Base-by-base conservation (phyloP, 345 rosid genomes). In the Eucalyptus marginata region DNA sequence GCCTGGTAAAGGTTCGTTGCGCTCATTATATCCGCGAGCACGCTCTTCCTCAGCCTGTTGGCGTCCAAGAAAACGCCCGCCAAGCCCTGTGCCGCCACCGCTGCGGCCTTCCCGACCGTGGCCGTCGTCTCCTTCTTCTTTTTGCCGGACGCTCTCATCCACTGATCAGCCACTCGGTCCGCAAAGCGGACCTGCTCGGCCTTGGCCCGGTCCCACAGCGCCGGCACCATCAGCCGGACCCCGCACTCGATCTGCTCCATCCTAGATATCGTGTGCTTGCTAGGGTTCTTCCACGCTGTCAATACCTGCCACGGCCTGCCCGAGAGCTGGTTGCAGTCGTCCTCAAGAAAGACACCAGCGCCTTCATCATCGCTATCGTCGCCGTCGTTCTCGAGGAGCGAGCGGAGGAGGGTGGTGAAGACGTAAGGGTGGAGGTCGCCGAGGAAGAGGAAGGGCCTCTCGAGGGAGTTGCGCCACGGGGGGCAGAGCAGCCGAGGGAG, bases 401-500 rank as follows among this genome's bases (percentile, higher is more conserved):
- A 96, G 1, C 99, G 94, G 87, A 97, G 90, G 87, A 97, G 96
- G 87, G 95, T 95, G 49, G 97, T 96, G 93, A 96, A 94, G 87
- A 94, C 92, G 14, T 96, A 96, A 47, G 99, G 99, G 90, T 97
- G 99, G 71, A 97, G 94, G 58, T 97, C 98, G 46, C 99, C 99
- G 87, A 97, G 95, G 90, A 96, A 96, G 86, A 96, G 95, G 90
- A 96, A 96, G 50, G 99, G 97, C 7, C 89, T 92, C 88, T 96
- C 98, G 58, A 96, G 93, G 7, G 96, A 87, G 93, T 93, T 94
- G 43, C 95, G 94, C 98, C 98, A 96, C 10, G 97, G 92, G 5
- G 98, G 97, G 94, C 87, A 93, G 90, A 97, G 97, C 47, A 96
- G 94, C 86, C 92, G 90, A 43, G 99, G 93, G 76, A 96, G 92